Conservation (phyloP, 2,329 filamentous ascomycete genomes). For the Nannizziopsis barbatae region DNA sequence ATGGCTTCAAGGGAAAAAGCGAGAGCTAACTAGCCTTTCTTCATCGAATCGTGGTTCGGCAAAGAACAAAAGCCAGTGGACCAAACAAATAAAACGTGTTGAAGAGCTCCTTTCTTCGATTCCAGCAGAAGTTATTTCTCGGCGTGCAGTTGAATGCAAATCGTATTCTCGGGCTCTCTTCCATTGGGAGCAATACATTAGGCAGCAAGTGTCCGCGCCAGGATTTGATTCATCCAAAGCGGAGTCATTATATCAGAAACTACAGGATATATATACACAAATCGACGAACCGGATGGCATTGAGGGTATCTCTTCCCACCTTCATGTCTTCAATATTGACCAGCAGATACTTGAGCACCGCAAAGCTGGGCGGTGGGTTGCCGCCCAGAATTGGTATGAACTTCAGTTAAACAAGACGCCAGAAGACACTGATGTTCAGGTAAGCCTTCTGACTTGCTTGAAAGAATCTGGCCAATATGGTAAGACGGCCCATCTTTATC, state of each 20-base stretch:
- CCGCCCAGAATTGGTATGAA: constrained; percentile 96
- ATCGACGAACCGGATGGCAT: constrained; percentile 97
- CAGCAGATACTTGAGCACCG: constrained; percentile 88
- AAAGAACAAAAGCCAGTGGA: constrained; percentile 18
- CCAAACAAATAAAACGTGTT: constrained; percentile 48
- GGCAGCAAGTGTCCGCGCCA: constrained; percentile 40
- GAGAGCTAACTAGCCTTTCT: constrained; percentile 31
- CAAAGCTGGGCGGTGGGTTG: constrained; percentile 85
- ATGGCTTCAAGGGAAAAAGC: constrained; percentile 73
- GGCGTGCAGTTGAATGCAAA: constrained; percentile 81
- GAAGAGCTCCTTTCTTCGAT: constrained; percentile 60
- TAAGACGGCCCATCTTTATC: constrained; percentile 32
- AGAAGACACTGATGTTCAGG: constrained; percentile 62
- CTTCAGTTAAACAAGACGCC: constrained; percentile 73
- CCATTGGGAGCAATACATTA: constrained; percentile 85
- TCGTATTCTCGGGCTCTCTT: constrained; percentile 88
- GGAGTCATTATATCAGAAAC: constrained; percentile 57
- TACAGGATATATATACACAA: constrained; percentile 91
- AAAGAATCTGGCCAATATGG: constrained; percentile 93
- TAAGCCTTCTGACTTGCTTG: constrained; percentile 74
- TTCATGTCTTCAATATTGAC: constrained; percentile 78
- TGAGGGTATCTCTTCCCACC: constrained; percentile 80
- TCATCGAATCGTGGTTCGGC: constrained; percentile 23
- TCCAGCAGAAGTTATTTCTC: constrained; percentile 62
- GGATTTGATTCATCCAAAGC: constrained; percentile 43